Conservation (phyloP, 176 grass and related monocot species). For the Oryza meyeriana region DNA sequence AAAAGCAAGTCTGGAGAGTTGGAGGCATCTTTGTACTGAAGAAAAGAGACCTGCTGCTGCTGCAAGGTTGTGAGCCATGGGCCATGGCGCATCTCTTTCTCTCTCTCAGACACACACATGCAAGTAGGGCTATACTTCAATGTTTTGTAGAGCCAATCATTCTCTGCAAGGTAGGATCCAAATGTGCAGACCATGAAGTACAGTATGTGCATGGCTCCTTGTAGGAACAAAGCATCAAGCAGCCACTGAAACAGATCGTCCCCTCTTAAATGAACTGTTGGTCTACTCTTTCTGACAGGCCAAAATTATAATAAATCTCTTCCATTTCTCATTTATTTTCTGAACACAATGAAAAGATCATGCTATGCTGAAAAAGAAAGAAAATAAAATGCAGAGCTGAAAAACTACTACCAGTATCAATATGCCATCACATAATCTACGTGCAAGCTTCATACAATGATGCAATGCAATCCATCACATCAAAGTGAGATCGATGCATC, state of each 20-base stretch:
- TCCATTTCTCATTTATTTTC: neutral
- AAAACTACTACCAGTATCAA: neutral
- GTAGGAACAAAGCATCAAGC: constrained; percentile 28
- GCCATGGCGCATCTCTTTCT: neutral
- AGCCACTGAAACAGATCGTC: constrained; percentile 20
- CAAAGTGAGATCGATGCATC: neutral
- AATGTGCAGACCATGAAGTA: constrained; percentile 7
- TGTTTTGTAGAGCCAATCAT: constrained; percentile 22
- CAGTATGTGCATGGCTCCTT: constrained; percentile 30
- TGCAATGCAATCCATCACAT: constrained; percentile 6
- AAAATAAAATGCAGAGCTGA: no score
- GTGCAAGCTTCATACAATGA: neutral
- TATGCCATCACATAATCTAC: neutral
- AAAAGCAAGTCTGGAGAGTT: neutral
- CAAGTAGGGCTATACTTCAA: neutral
- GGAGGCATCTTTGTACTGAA: constrained; percentile 34
- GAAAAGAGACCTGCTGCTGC: neutral
- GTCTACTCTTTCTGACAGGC: neutral
- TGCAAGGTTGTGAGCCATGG: neutral
- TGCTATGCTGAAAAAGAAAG: neutral
- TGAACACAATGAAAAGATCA: neutral
- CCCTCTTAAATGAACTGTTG: constrained; percentile 23
- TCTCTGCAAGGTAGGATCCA: constrained; percentile 19
- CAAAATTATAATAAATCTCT: neutral
- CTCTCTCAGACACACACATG: neutral